Base-by-base conservation (phyloP, 2,329 filamentous ascomycete genomes). In the Trichoderma sp. region DNA sequence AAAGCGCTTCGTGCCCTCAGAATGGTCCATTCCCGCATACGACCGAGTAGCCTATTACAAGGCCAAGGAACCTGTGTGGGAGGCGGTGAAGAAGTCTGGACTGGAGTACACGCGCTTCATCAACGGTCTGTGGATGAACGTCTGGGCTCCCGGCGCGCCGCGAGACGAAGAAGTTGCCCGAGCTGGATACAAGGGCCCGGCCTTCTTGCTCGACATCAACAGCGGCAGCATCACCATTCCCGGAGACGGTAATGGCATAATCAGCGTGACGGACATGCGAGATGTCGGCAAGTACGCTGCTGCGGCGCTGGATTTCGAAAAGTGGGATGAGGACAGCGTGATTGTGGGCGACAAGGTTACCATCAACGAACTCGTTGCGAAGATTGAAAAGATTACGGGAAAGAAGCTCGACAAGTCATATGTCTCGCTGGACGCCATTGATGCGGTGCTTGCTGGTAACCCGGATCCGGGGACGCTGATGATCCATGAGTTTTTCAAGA, bases 101-200 rank as follows among this genome's bases (percentile, higher is more conserved):
- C 9, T 72, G 21, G 71, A 72, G 57, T 58, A 72, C 57, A 72
- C 71, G 28, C 71, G 71, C 39, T 72, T 72, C 65, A 57, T 63
- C n/a, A 15, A 8, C 9, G 71, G 71, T 14, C 3, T 72, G 9
- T 72, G 71, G 71, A 21, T 72, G 65, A 72, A 72, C 26, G n/a
- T 56, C 18, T 72, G 71, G 71, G 71, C 56, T 5, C 7, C 28
- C 1, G 65, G 66, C 3, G 71, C 71, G 1, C 65, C 65, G 4
- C 21, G 21, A 6, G 57, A 70, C 4, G 61, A 71, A 32, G 39
- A 12, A 3, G 26, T 21, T 18, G 71, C 28, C 1, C 32, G 53
- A 6, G 14, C 71, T 14, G 71, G 71, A 14, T 72, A 72, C 57
- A 8, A 9, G 4, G 65, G 65, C 3, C 64, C 56, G 14, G 15